Evolutionary conservation across 2,329 filamentous ascomycete species (phyloP), one percentile per base, ranked within the genome.

Genomic region (Achaetomium macrosporum): DNA sequence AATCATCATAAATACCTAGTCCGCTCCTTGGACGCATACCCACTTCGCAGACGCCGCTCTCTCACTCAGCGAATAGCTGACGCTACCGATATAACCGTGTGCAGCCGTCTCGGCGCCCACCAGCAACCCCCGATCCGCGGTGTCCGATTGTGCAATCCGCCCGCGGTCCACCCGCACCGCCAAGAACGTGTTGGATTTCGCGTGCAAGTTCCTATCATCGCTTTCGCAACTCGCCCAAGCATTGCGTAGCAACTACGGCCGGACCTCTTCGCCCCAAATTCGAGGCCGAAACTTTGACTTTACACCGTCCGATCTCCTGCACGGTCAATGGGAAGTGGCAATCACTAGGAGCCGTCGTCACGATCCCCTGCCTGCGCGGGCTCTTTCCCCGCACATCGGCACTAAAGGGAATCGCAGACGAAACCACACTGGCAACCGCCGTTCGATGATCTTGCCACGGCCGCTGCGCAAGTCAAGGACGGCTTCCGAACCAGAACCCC

Each of bases 331-430:
- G 75, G 74, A 76, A 71, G 73, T 68, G 70, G 75, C 71, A 75
- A 75, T 70, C 73, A 74, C 68, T 82, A 81, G 73, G 61, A 68
- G 70, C 74, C 74, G 76, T 76, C 75, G 76, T 76, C 75, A 74
- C 76, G 77, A 75, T 77, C 63, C 62, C 63, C 62, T 64, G 60
- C 61, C 66, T 55, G 62, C 68, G 56, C 69, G 69, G 65, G 63
- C 61, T 54, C 58, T 66, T 63, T 63, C 59, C 68, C 63, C 58
- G 65, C 63, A 64, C 60, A 63, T 52, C 57, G 59, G 60, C 58
- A 63, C 58, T 51, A 53, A 48, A 60, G 52, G 51, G 40, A 53
- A 49, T 56, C 51, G 52, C 54, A 47, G 50, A 54, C 55, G 29
- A 33, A 43, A 51, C 29, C 49, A 19, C 47, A 37, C 20, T 41